Base-by-base conservation (phyloP, 192 early-diverging fungal genomes). In the Jimgerdemannia lactiflua region DNA sequence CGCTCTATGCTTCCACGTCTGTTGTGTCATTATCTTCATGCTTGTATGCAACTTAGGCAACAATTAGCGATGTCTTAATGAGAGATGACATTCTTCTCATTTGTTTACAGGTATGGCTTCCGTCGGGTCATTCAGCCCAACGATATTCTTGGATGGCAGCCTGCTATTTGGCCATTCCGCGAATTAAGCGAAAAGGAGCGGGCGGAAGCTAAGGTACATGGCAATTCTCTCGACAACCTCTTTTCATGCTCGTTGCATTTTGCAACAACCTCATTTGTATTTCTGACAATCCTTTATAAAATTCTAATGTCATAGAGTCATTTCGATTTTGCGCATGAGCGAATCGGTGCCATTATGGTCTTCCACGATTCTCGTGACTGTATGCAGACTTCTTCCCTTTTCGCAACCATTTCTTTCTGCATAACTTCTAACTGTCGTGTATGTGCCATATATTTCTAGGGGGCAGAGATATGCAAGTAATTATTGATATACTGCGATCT, bases 351-450 rank as follows among this genome's bases (percentile, higher is more conserved):
- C 0, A 84, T 94, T 0, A 87, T 97, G 90, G 82, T 94, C 71
- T 94, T 96, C 81, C 92, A 98, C 79, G 96, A 98, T 77, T 93
- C 93, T 43, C 81, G 84, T 20, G 91, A 98, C 76, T 97, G 87
- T 82, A 78, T 69, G 80, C 74, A 65, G 10, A 17, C 69, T 70
- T 29, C 59, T 40, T 41, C 9, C 19, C 7, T 39, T 39, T 20
- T 20, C 29, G 29, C 29, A 29, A 68, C 67, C 19, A 20, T 68
- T 68, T 29, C 29, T 29, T 29, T 29, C 1, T 29, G 29, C 29
- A 29, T 29, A 29, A 29, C 29, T 29, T 29, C 29, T 29, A 29
- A 29, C 1, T 29, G 29, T 68, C 2, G 67, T 41, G 19, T 7
- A 6, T 9, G n/a, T 39, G 9, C 19, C 19, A 8, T 4, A 67